phyloP scores from a whole-genome alignment of 768 basidiomycete species.

The Mrakia hoshinonis region DNA sequence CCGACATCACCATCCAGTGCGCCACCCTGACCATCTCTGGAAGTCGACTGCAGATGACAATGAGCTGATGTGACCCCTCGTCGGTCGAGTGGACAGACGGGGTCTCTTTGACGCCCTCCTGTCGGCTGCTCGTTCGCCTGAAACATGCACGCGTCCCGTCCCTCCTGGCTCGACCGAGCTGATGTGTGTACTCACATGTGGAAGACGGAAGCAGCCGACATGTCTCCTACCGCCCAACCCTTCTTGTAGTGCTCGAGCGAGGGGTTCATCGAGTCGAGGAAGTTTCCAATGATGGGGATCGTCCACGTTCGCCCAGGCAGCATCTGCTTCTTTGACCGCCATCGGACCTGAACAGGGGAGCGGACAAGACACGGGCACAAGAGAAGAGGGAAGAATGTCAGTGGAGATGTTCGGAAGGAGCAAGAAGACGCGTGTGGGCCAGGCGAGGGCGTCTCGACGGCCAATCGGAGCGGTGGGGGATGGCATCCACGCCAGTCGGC shows the following conservation, averaged over 20 bases:
- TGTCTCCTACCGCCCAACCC: slow-evolving; percentile 82
- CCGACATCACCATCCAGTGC: too few relatives aligned
- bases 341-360: slow-evolving; percentile 48
- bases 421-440: background rate
- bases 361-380: background rate
- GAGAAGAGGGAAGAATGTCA: background rate
- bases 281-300: slow-evolving; percentile 95
- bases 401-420: background rate
- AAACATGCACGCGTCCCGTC: too few relatives aligned
- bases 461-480: too few relatives aligned
- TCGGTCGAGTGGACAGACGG: too few relatives aligned
- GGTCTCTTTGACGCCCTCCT: too few relatives aligned
- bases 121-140: too few relatives aligned
- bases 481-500: too few relatives aligned
- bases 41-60: too few relatives aligned
- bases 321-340: slow-evolving; percentile 77
- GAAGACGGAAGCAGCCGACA: slow-evolving; percentile 88
- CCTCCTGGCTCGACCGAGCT: background rate
- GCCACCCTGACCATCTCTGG: background rate
- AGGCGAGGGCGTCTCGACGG: too few relatives aligned
- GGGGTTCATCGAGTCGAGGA: slow-evolving; percentile 82
- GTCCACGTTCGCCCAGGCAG: slow-evolving; percentile 86
- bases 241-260: slow-evolving; percentile 83
- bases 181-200: slow-evolving; percentile 62
- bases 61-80: too few relatives aligned